Evolutionary conservation across 345 rosid genomes (phyloP).

Genomic region (Hypericum perforatum): DNA sequence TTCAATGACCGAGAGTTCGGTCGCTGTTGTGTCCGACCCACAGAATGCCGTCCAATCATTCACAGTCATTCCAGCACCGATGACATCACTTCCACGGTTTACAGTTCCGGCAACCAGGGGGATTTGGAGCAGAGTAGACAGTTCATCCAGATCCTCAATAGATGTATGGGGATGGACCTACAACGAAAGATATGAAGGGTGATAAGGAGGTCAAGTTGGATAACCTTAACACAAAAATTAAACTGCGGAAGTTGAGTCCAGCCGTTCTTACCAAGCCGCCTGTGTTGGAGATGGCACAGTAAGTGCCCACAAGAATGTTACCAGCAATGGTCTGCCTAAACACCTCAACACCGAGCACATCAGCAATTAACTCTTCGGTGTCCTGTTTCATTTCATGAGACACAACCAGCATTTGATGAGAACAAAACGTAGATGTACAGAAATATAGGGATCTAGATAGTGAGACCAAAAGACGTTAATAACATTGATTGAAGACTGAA

Average conservation of each 20-base stretch:
- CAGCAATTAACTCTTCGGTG: conserved; percentile 85
- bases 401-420: no score
- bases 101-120: conserved; percentile 46
- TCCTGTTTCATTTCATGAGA: no score
- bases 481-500: not conserved
- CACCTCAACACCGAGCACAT: conserved; percentile 95
- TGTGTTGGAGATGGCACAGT: conserved; percentile 70
- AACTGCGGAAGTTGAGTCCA: not conserved
- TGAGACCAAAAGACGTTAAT: no score
- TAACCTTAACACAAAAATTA: not conserved
- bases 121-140: conserved; percentile 48
- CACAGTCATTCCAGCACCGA: conserved; percentile 73
- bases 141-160: conserved; percentile 87
- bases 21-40: conserved; percentile 90
- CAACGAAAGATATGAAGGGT: not conserved
- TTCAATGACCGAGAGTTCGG: conserved; percentile 82
- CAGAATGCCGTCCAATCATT: conserved; percentile 89
- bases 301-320: conserved; percentile 89
- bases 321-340: conserved; percentile 93
- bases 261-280: conserved; percentile 68
- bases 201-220: no score
- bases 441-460: no score
- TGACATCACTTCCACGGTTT: conserved; percentile 82
- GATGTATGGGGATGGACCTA: conserved; percentile 97
- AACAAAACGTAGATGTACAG: not conserved